These are phyloP conservation scores for Dryas alaskensis DNA, from an alignment of 306 rosid species.

Conservation along the genomic window DNA sequence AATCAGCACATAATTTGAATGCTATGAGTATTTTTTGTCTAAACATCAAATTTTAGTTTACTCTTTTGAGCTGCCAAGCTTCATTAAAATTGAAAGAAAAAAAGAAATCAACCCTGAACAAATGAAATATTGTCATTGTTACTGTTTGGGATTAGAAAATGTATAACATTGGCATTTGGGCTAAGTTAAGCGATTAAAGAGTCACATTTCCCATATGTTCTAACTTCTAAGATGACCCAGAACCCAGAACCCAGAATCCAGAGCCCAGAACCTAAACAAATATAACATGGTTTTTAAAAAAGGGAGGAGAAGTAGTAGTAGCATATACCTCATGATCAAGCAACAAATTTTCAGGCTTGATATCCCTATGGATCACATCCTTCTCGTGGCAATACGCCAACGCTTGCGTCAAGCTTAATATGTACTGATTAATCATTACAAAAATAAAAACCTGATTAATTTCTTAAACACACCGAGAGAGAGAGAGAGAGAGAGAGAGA, in stretches of 20 bases:
- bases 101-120: not conserved
- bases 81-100: not conserved
- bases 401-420: slow-evolving; percentile 75
- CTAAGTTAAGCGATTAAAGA: not conserved
- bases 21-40: not conserved
- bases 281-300: not conserved
- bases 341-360: slow-evolving; percentile 87
- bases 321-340: slow-evolving; percentile 70
- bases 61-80: too few relatives aligned
- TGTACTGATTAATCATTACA: slow-evolving; percentile 48
- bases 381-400: slow-evolving; percentile 89
- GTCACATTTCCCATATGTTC: not conserved
- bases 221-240: not conserved
- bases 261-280: not conserved
- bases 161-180: not conserved
- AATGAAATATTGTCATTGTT: not conserved
- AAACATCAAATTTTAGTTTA: too few relatives aligned
- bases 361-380: slow-evolving; percentile 88
- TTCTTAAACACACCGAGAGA: not conserved
- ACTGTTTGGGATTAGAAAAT: not conserved
- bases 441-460: slow-evolving; percentile 4
- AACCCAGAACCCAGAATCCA: not conserved
- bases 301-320: not conserved
- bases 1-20: not conserved
- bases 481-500: not conserved